Evolutionary conservation across 2,329 filamentous ascomycete genomes (phyloP).

Genomic region (Byssothecium circinans): DNA sequence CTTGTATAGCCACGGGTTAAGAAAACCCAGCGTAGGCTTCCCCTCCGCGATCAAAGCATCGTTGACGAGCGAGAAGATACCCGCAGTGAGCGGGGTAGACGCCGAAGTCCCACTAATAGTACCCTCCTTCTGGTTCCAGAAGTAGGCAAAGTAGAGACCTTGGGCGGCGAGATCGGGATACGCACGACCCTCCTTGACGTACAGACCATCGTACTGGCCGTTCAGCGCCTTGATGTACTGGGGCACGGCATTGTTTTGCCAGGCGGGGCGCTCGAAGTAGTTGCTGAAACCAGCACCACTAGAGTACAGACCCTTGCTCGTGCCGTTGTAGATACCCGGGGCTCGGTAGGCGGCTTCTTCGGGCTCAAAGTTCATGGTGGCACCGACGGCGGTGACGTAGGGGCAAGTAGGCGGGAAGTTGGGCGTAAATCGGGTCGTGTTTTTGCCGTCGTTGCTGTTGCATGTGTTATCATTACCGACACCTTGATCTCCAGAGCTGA

Average conservation of each 20-base stretch:
- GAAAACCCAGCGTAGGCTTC: slow-evolving; percentile 56
- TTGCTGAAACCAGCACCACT: slow-evolving; percentile 55
- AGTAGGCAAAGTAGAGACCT: slow-evolving; percentile 53
- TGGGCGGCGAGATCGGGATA: slow-evolving; percentile 66
- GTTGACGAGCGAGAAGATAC: slow-evolving; percentile 63
- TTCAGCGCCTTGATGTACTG: slow-evolving; percentile 49
- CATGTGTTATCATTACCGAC: slow-evolving; percentile 55
- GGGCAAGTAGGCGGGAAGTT: slow-evolving; percentile 69
- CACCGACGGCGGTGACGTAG: slow-evolving; percentile 68
- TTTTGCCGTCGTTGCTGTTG: slow-evolving; percentile 60
- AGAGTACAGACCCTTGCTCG: slow-evolving; percentile 54
- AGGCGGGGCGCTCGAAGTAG: slow-evolving; percentile 51
- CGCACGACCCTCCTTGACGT: slow-evolving; percentile 57
- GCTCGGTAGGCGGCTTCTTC: slow-evolving; percentile 54
- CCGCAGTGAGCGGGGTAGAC: slow-evolving; percentile 60
- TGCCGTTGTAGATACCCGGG: slow-evolving; percentile 6
- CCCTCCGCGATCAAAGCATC: slow-evolving; percentile 58
- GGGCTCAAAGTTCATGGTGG: slow-evolving; percentile 56
- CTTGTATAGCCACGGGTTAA: slow-evolving; percentile 64
- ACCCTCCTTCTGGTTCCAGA: slow-evolving; percentile 45
- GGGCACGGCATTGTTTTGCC: slow-evolving; percentile 50
- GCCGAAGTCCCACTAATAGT: slow-evolving; percentile 57
- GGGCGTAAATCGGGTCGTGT: slow-evolving; percentile 59
- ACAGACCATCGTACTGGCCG: slow-evolving; percentile 52
- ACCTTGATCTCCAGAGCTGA: slow-evolving; percentile 64